A percentile compares a stretch with the other conserved stretches of the same genome.
Conservation (phyloP, 371 early-diverging fungal genomes). For the Massospora cicadina region DNA sequence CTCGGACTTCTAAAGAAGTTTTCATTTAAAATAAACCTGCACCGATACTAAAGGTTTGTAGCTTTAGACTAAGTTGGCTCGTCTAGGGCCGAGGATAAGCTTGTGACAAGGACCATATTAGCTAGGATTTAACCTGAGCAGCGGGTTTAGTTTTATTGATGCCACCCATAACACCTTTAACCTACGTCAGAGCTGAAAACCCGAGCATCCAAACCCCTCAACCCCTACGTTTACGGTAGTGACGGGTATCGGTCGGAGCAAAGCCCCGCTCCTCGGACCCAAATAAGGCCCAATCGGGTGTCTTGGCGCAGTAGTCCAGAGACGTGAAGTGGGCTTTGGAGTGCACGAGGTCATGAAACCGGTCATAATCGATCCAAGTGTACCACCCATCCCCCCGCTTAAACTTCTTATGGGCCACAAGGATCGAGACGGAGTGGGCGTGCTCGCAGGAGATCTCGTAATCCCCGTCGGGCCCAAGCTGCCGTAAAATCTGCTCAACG, state of each 20-base stretch:
- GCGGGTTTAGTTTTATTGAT: no score
- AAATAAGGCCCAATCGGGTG: slow-evolving; percentile 59
- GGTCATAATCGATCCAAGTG: slow-evolving; percentile 62
- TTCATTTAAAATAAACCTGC: no score
- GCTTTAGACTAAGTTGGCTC: no score
- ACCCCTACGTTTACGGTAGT: slow-evolving; percentile 35
- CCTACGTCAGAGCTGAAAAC: no score
- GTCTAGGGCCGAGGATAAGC: no score
- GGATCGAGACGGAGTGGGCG: slow-evolving; percentile 52
- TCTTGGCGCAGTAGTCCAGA: slow-evolving; percentile 49
- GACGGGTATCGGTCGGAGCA: slow-evolving; percentile 53
- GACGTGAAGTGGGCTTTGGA: slow-evolving; percentile 41
- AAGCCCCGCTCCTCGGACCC: slow-evolving; percentile 58
- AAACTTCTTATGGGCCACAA: slow-evolving; percentile 48
- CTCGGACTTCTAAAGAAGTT: no score
- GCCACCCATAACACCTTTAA: no score
- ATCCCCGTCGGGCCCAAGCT: slow-evolving; percentile 25
- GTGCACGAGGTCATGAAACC: slow-evolving; percentile 46
- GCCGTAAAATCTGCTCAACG: slow-evolving; percentile 30
- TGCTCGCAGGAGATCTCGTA: slow-evolving; percentile 63
- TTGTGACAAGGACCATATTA: no score
- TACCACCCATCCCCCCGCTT: slow-evolving; percentile 53
- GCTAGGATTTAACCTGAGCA: no score
- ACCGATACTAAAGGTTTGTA: no score
- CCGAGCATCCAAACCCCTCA: background rate